A percentile compares a stretch with the other conserved stretches of the same genome.
Evolutionary conservation across 2,329 filamentous ascomycete species (phyloP).

Genomic region (Neopestalotiopsis rosae): DNA sequence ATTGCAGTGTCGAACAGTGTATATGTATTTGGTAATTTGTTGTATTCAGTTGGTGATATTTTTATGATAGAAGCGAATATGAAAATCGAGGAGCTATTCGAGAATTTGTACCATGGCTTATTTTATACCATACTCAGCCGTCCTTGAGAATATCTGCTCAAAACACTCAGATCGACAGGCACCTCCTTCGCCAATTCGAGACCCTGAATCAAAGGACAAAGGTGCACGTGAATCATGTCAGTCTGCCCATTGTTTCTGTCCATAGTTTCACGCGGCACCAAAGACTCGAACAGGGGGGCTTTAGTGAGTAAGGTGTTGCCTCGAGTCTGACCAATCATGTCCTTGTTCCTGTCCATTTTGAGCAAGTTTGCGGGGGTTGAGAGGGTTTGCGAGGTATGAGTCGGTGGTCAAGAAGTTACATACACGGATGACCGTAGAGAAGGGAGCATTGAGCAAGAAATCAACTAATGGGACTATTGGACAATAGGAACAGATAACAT

Average conservation of each 20-base stretch:
- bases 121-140: not conserved
- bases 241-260: not conserved
- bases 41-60: not conserved
- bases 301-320: not conserved
- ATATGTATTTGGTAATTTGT: not conserved
- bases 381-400: constrained; percentile 3
- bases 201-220: not conserved
- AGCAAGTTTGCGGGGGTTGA: constrained; percentile 15
- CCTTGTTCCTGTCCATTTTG: constrained; percentile 4
- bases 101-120: not conserved
- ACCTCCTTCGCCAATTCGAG: not conserved
- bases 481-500: no score
- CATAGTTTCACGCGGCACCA: not conserved
- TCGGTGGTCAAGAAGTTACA: not conserved
- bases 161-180: not conserved
- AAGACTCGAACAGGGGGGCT: not conserved
- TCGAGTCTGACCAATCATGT: not conserved
- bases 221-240: not conserved
- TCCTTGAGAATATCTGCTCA: not conserved
- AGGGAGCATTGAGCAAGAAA: no score
- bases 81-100: not conserved
- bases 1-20: no score
- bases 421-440: not conserved
- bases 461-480: no score
- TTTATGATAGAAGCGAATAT: not conserved